Percentiles rank a stretch among this genome's conserved stretches.
phyloP scores from a whole-genome alignment of 495 filamentous ascomycete genomes.

The Mytilinidion resinicola region DNA sequence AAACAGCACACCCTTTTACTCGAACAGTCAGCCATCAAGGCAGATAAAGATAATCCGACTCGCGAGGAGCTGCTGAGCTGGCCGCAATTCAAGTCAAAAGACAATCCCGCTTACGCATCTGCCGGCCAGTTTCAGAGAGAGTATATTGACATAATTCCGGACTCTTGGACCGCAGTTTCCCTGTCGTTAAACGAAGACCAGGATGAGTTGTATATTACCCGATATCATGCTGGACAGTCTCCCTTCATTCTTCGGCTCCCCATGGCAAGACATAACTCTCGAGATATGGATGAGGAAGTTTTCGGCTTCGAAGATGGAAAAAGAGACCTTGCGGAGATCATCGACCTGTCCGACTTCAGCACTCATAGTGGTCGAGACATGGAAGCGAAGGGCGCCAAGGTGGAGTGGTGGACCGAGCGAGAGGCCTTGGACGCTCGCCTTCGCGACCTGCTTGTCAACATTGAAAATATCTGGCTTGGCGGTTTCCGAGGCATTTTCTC shows the following conservation, averaged over 20 bases:
- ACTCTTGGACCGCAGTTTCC: slow-evolving; percentile 77
- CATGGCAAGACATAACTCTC: slow-evolving; percentile 68
- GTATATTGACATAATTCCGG: slow-evolving; percentile 76
- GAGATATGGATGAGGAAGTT: slow-evolving; percentile 71
- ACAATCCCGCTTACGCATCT: slow-evolving; percentile 41
- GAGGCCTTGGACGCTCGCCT: slow-evolving; percentile 71
- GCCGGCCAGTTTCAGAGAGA: slow-evolving; percentile 53
- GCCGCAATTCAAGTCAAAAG: slow-evolving; percentile 40
- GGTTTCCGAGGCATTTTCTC: slow-evolving; percentile 91
- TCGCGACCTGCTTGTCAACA: slow-evolving; percentile 69
- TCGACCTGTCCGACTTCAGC: slow-evolving; percentile 68
- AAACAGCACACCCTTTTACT: slow-evolving; percentile 55
- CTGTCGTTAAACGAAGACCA: slow-evolving; percentile 71
- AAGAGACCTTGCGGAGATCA: slow-evolving; percentile 73
- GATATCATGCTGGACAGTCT: slow-evolving; percentile 60
- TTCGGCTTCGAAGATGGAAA: slow-evolving; percentile 78
- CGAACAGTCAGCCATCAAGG: slow-evolving; percentile 49
- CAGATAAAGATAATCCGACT: slow-evolving; percentile 34
- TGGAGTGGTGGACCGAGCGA: slow-evolving; percentile 82
- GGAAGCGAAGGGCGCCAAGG: slow-evolving; percentile 55
- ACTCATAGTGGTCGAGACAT: slow-evolving; percentile 66
- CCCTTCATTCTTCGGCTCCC: slow-evolving; percentile 85
- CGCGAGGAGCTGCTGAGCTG: slow-evolving; percentile 40
- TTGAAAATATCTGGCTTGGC: slow-evolving; percentile 90
- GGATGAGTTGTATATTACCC: slow-evolving; percentile 76